These are phyloP conservation scores for Tarenaya hassleriana DNA, from an alignment of 345 rosid genomes.

Conservation along the genomic window DNA sequence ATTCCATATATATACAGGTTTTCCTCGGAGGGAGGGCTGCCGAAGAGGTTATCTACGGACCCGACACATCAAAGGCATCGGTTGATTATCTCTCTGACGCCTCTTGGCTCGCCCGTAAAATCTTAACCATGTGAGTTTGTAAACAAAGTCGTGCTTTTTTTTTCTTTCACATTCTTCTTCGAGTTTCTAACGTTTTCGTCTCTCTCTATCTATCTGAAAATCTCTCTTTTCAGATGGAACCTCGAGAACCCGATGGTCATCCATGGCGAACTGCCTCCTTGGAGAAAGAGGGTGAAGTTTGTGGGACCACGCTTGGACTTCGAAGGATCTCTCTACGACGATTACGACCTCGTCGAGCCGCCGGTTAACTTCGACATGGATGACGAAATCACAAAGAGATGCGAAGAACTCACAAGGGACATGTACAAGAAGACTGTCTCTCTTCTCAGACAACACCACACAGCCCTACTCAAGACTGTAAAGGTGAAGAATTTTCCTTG, in stretches of 20 bases:
- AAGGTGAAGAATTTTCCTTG: slow-evolving; percentile 44
- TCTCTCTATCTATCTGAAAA: too few species aligned
- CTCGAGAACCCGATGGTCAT: slow-evolving; percentile 88
- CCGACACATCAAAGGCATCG: slow-evolving; percentile 83
- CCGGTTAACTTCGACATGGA: slow-evolving; percentile 81
- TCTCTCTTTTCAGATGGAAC: slow-evolving; percentile 66
- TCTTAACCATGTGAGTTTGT: slow-evolving; percentile 62
- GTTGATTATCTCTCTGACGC: slow-evolving; percentile 83
- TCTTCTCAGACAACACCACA: slow-evolving; percentile 63
- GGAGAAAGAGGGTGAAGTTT: slow-evolving; percentile 67
- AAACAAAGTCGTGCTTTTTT: too few species aligned
- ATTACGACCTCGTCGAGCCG: slow-evolving; percentile 63
- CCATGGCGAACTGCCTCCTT: slow-evolving; percentile 88
- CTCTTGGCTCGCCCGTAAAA: slow-evolving; percentile 96
- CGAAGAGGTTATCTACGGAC: slow-evolving; percentile 82
- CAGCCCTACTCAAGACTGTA: slow-evolving; percentile 74
- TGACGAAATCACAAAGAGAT: slow-evolving; percentile 67
- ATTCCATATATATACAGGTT: slow-evolving; percentile 35
- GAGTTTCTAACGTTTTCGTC: too few species aligned
- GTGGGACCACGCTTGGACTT: slow-evolving; percentile 89
- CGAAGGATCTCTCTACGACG: slow-evolving; percentile 86
- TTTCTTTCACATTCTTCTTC: too few species aligned
- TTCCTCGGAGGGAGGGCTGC: slow-evolving; percentile 95
- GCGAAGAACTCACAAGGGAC: slow-evolving; percentile 51
- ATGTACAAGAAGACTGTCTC: slow-evolving; percentile 60